phyloP scores from a whole-genome alignment of 345 rosid genomes.

The Geranium rotundifolium region DNA sequence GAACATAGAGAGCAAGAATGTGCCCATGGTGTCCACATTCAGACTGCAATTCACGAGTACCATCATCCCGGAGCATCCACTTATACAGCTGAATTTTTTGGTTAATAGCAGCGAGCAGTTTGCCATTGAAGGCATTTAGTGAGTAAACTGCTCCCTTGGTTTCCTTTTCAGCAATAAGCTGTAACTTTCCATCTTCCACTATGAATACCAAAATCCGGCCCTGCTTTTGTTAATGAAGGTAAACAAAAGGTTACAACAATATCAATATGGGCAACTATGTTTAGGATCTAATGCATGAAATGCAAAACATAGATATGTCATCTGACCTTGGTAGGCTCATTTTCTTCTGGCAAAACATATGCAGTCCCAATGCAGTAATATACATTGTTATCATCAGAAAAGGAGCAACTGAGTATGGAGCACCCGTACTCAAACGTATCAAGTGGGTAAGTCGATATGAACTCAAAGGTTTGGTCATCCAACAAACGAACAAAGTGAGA shows the following conservation, averaged over 20 bases:
- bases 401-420: conserved; percentile 88
- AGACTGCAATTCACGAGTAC: conserved; percentile 69
- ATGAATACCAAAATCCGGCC: conserved; percentile 83
- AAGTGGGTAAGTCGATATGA: conserved; percentile 67
- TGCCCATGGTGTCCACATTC: conserved; percentile 93
- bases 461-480: conserved; percentile 80
- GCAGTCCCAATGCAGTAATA: conserved; percentile 95
- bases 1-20: conserved; percentile 78
- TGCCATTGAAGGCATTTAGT: conserved; percentile 84
- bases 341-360: conserved; percentile 83
- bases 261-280: neutral
- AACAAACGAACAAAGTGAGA: conserved; percentile 64
- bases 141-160: conserved; percentile 87
- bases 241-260: neutral
- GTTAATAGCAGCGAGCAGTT: conserved; percentile 82
- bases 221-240: conserved; percentile 19
- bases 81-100: conserved; percentile 85
- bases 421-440: conserved; percentile 81
- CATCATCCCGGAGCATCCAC: conserved; percentile 92
- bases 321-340: conserved; percentile 74
- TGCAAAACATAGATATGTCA: neutral
- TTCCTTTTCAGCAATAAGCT: conserved; percentile 82
- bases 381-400: conserved; percentile 60
- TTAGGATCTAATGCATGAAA: neutral
- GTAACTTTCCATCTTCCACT: conserved; percentile 81